Evolutionary conservation across 2,329 filamentous ascomycete genomes (phyloP), one percentile per base, ranked within the genome.

Genomic region (Emmonsiellopsis sp.): DNA sequence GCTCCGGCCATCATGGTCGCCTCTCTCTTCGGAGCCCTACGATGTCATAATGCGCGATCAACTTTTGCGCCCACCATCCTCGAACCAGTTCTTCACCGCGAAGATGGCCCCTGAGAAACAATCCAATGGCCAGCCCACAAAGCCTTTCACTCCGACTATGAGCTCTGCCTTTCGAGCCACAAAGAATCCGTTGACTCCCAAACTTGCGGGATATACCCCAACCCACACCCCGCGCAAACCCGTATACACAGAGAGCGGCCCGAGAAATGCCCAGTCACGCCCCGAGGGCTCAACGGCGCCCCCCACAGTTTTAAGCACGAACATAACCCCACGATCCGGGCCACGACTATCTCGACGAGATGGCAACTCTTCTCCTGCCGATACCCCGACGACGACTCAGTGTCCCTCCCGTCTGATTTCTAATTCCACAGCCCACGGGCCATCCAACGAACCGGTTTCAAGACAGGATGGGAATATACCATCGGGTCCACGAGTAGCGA

Each of bases 301-400:
- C 32, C 74, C 78, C 49, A 65, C 79, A 50, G 81, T 81, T 61
- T 71, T 89, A 44, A 82, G 70, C 68, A 79, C 73, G 67, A 90
- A 88, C 67, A 74, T 90, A 65, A 94, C 90, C 3, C 88, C 89
- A 50, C 82, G 90, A 59, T 89, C 89, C 7, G 86, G 85, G 7
- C 76, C 83, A 48, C 80, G 90, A 57, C 88, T 83, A 66, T 83
- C 76, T 61, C 83, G 89, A 60, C 80, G 84, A 54, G 83, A 88
- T 66, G 89, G 85, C 67, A 71, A 79, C 30, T 80, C 79, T 34
- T 89, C 89, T 1, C 85, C 87, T 3, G 80, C 70, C 57, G 78
- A 75, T 54, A 86, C 68, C 26, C 58, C 66, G 48, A 63, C 60
- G 34, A 43, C 60, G 55, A 65, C 62, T 50, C 62, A 65, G 30